Conservation (phyloP, 495 filamentous ascomycete species). For the Aspergillus nanangensis region DNA sequence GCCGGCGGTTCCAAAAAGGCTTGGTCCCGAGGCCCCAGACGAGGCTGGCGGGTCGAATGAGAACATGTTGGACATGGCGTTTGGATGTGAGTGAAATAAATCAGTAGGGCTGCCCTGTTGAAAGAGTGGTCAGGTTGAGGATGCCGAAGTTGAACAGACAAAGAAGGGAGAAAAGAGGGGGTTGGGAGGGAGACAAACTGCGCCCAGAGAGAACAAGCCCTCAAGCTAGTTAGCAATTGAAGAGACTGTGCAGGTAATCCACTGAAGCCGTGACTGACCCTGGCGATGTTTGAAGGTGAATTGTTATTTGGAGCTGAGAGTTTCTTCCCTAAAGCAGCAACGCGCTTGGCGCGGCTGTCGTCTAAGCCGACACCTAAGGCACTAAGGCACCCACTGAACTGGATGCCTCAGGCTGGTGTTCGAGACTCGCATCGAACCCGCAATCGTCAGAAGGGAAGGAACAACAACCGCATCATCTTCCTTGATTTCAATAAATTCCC, state of each 20-base stretch:
- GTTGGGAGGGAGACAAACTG: constrained; percentile 6
- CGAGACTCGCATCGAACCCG: constrained; percentile 36
- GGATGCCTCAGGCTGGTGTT: constrained; percentile 28
- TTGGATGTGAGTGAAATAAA: constrained; percentile 15
- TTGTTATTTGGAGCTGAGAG: constrained; percentile 5
- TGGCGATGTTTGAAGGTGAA: too few species aligned
- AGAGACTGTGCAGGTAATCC: too few species aligned
- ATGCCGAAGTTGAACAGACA: not conserved
- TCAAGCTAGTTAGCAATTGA: too few species aligned
- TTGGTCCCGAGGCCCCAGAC: constrained; percentile 27
- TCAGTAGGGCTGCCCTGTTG: constrained; percentile 21
- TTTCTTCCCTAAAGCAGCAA: not conserved
- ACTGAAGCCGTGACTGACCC: too few species aligned
- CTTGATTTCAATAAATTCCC: too few species aligned
- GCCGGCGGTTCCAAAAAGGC: constrained; percentile 38
- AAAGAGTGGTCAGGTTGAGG: not conserved
- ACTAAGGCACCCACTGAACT: not conserved
- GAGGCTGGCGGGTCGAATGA: constrained; percentile 32
- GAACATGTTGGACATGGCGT: constrained; percentile 29
- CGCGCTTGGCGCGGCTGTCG: constrained; percentile 21
- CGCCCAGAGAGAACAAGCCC: constrained; percentile 12
- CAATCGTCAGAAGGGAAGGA: constrained; percentile 10
- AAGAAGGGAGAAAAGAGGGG: not conserved
- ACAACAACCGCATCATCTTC: constrained; percentile 24
- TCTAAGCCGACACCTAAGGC: constrained; percentile 13